Evolutionary conservation across 139 green algal genomes (phyloP), one percentile per base, ranked within the genome.

Genomic region (Chlamydomonas sphaeroides): DNA sequence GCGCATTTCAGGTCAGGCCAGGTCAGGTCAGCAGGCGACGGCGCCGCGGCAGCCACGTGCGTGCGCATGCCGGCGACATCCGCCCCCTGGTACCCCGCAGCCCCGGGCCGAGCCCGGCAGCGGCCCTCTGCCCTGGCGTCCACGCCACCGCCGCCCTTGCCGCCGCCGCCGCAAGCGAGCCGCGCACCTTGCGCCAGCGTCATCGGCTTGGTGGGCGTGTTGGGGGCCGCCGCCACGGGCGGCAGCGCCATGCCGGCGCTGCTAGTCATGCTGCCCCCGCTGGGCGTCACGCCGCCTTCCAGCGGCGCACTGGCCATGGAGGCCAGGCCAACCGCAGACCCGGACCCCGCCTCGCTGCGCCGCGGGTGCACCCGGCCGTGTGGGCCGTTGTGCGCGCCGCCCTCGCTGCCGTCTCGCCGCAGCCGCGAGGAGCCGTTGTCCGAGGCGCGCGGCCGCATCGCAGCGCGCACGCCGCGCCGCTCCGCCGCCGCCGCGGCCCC

Each of bases 141-240:
- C n/a, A n/a, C n/a, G n/a, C n/a, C n/a, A n/a, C n/a, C n/a, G n/a
- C n/a, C n/a, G n/a, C n/a, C n/a, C n/a, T n/a, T n/a, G n/a, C n/a
- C n/a, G n/a, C n/a, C n/a, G n/a, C n/a, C n/a, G n/a, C n/a, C n/a
- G n/a, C n/a, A n/a, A n/a, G n/a, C n/a, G n/a, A n/a, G n/a, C n/a
- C 6, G 23, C 56, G 18, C n/a, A 80, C 74, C 74, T 45, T 80
- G 74, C 7, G 61, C 59, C 17, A 69, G 7, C 20, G 74, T 49
- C 59, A 80, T 30, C 32, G 73, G 57, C 56, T 80, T 80, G 59
- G 7, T 32, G 11, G 42, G 26, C 14, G 4, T 32, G 61, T 70
- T 70, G 33, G 35, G 17, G 18, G 35, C 65, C 61, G 28, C 68
- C 28, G 68, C 42, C 28, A 20, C 68, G 26, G 28, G 5, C 42